phyloP scores from a whole-genome alignment of 257 asterid genomes.

The Oldenlandia corymbosa region DNA sequence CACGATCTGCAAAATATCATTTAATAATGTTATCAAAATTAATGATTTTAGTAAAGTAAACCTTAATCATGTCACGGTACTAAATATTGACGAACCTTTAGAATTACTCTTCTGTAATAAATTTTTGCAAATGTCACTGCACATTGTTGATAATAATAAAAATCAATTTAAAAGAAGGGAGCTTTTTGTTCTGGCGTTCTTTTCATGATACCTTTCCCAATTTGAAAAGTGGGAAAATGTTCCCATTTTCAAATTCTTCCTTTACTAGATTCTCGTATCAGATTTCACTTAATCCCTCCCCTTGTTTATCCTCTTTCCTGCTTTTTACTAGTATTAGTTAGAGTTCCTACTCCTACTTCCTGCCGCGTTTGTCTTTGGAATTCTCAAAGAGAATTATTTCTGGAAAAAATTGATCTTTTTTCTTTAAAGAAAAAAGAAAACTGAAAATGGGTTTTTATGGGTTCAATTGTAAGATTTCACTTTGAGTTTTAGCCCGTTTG shows the following conservation, averaged over 20 bases:
- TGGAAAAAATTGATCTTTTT: background rate
- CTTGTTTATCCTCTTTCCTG: background rate
- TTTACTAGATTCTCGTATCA: background rate
- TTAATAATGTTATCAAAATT: background rate
- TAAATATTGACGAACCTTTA: background rate
- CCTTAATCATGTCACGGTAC: too few relatives aligned
- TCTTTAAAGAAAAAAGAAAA: too few relatives aligned
- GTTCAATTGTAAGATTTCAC: constrained; percentile 5
- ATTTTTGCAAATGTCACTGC: background rate
- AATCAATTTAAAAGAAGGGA: background rate
- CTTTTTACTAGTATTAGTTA: background rate
- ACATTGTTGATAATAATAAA: background rate
- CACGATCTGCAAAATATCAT: constrained; percentile 2
- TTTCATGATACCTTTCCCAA: constrained; percentile 20
- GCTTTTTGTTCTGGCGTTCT: constrained; percentile 1
- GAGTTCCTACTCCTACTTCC: background rate
- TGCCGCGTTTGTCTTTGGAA: background rate
- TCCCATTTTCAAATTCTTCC: background rate
- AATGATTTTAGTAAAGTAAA: background rate
- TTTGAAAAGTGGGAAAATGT: constrained; percentile 1
- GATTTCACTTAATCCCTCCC: background rate
- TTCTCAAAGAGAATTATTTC: constrained; percentile 4
- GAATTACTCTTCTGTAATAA: background rate
- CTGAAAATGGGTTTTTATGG: constrained; percentile 5
- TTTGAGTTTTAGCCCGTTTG: constrained; percentile 1